Conservation (phyloP, 805 yeast genomes). For the Pichia nanzhaoensis region DNA sequence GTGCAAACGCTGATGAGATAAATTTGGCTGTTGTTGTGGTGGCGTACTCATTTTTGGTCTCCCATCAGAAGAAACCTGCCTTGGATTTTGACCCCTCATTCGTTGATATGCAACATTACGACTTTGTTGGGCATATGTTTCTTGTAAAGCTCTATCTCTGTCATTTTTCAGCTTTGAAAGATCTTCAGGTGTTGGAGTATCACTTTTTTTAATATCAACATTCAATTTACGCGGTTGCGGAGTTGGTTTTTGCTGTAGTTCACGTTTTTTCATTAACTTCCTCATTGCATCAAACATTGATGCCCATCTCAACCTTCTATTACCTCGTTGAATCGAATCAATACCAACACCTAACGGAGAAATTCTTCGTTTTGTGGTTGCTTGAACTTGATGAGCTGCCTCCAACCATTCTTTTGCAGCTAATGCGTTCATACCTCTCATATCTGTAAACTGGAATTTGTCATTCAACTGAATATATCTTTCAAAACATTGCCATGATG, state of each 20-base stretch:
- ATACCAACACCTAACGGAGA: constrained; percentile 91
- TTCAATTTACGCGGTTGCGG: constrained; percentile 30
- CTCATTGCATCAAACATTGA: constrained; percentile 95
- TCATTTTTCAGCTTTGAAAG: constrained; percentile 77
- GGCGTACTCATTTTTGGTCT: constrained; percentile 12
- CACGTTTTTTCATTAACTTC: constrained; percentile 84
- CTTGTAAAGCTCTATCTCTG: constrained; percentile 78
- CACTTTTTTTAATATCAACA: constrained; percentile 29
- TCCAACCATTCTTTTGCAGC: constrained; percentile 89
- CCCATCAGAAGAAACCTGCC: constrained; percentile 16
- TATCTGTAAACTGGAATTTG: constrained; percentile 75
- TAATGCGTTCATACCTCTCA: constrained; percentile 80
- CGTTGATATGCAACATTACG: constrained; percentile 19
- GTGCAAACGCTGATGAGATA: neutral
- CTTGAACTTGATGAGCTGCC: constrained; percentile 82
- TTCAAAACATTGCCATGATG: constrained; percentile 99
- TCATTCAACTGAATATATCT: constrained; percentile 90
- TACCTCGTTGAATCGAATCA: constrained; percentile 92
- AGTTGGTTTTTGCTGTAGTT: constrained; percentile 59
- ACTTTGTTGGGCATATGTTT: constrained; percentile 43
- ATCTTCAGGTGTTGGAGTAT: constrained; percentile 77
- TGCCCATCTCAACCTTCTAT: constrained; percentile 87
- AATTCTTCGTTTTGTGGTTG: constrained; percentile 79
- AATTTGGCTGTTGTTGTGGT: constrained; percentile 11
- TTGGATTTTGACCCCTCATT: constrained; percentile 18